Conservation (phyloP, 2,329 filamentous ascomycete species). For the Ophiocordyceps sinensis region DNA sequence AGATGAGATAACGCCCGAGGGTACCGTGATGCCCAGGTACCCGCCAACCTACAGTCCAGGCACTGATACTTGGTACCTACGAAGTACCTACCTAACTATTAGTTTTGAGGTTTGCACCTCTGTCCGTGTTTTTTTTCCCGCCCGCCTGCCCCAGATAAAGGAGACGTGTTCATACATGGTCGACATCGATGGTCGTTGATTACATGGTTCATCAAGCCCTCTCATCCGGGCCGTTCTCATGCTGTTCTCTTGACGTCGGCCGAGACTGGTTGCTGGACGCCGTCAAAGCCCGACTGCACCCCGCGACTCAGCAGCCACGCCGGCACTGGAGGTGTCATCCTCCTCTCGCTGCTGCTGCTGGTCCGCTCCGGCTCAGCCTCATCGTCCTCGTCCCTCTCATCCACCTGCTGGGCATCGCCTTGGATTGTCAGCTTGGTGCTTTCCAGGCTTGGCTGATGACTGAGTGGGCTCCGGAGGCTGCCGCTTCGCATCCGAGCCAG, state of each 20-base stretch:
- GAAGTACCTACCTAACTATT: conserved; percentile 9
- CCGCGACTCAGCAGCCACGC: conserved; percentile 44
- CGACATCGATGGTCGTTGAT: too few species aligned
- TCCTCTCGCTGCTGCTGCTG: conserved; percentile 18
- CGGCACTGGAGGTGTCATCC: conserved; percentile 45
- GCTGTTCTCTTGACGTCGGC: background rate
- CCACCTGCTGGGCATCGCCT: background rate
- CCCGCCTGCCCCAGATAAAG: too few species aligned
- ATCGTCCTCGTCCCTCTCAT: background rate
- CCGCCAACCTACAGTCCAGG: too few species aligned
- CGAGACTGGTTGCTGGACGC: background rate
- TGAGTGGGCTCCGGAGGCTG: conserved; percentile 35
- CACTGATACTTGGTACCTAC: too few species aligned
- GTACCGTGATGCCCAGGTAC: too few species aligned
- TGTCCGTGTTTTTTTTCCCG: too few species aligned
- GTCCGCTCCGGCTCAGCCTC: background rate
- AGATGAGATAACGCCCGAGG: background rate
- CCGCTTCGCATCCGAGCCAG: conserved; percentile 40
- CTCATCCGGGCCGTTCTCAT: conserved; percentile 4
- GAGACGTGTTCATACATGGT: conserved; percentile 10
- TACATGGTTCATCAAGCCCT: background rate
- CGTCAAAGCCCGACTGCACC: conserved; percentile 25
- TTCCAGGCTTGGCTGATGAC: conserved; percentile 34
- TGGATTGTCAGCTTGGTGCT: conserved; percentile 1
- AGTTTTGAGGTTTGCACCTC: too few species aligned